Conservation (phyloP, 1,139 yeast genomes). For the Geotrichum carabidarum region DNA sequence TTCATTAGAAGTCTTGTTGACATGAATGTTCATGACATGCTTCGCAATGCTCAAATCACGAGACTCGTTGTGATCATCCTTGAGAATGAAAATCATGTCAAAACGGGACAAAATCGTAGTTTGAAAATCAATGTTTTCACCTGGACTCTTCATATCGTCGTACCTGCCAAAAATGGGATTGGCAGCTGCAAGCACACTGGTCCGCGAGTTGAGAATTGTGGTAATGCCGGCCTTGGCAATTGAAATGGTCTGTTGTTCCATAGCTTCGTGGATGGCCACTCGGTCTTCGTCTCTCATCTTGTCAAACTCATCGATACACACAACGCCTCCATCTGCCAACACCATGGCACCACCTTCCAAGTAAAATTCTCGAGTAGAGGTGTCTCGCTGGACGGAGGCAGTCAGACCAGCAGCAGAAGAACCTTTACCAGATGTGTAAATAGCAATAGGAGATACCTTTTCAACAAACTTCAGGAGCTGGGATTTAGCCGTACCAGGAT, state of each 20-base stretch:
- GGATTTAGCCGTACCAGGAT: slow-evolving; percentile 98
- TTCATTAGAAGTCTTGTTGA: slow-evolving; percentile 58
- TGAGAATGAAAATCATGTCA: slow-evolving; percentile 96
- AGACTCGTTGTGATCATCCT: slow-evolving; percentile 84
- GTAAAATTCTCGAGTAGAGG: slow-evolving; percentile 81
- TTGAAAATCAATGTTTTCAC: slow-evolving; percentile 96
- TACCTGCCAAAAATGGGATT: slow-evolving; percentile 96
- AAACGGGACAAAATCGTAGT: slow-evolving; percentile 94
- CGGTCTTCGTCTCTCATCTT: slow-evolving; percentile 99
- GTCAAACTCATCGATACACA: slow-evolving; percentile 97
- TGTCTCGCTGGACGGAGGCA: slow-evolving; percentile 93
- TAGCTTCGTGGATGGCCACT: slow-evolving; percentile 98
- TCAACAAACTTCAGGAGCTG: slow-evolving; percentile 92
- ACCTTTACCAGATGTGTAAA: slow-evolving; percentile 97
- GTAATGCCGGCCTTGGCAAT: slow-evolving; percentile 99
- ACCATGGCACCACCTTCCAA: slow-evolving; percentile 99
- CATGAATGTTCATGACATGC: slow-evolving; percentile 93
- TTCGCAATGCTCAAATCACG: slow-evolving; percentile 87
- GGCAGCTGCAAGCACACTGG: slow-evolving; percentile 95
- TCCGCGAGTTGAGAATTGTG: slow-evolving; percentile 89
- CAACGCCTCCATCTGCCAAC: slow-evolving; percentile 97
- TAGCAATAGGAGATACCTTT: slow-evolving; percentile 89
- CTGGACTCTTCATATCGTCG: slow-evolving; percentile 93
- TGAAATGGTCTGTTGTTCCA: slow-evolving; percentile 99
- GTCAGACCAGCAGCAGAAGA: slow-evolving; percentile 99